These are phyloP conservation scores for Exophiala sideris DNA, from an alignment of 2,329 filamentous ascomycete genomes.

Conservation along the genomic window DNA sequence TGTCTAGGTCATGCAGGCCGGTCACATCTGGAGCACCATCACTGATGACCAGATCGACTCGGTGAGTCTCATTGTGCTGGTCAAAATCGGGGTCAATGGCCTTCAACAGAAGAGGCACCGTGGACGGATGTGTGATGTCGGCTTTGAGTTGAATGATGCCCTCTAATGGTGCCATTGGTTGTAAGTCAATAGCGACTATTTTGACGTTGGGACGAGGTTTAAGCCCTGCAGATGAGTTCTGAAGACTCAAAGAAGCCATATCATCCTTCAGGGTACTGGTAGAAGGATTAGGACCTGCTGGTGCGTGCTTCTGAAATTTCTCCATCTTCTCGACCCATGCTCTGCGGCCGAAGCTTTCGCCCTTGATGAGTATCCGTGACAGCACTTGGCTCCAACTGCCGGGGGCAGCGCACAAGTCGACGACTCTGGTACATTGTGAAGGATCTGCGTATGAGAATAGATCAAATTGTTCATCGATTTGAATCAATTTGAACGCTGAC, in stretches of 20 bases:
- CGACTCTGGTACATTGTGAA: conserved; percentile 79
- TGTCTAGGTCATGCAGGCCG: conserved; percentile 93
- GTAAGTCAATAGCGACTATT: conserved; percentile 92
- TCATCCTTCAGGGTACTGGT: conserved; percentile 12
- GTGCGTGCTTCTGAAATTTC: conserved; percentile 43
- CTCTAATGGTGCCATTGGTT: conserved; percentile 90
- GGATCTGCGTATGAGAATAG: conserved; percentile 65
- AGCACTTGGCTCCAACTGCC: conserved; percentile 98
- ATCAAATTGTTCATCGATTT: conserved; percentile 94
- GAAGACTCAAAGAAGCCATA: conserved; percentile 30
- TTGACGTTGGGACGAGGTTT: conserved; percentile 69
- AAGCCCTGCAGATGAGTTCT: conserved; percentile 32
- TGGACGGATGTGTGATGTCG: conserved; percentile 96
- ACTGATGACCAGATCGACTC: conserved; percentile 89
- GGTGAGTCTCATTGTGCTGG: conserved; percentile 51
- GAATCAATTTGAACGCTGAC: conserved; percentile 94
- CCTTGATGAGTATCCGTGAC: conserved; percentile 87
- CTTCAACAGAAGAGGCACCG: conserved; percentile 80
- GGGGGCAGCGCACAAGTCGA: conserved; percentile 92
- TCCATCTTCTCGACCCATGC: conserved; percentile 85
- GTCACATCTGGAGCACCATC: conserved; percentile 97
- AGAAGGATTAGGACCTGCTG: conserved; percentile 50
- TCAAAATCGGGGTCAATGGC: conserved; percentile 70
- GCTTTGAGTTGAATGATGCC: conserved; percentile 90
- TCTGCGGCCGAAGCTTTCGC: conserved; percentile 79